Evolutionary conservation across 306 rosid genomes (phyloP), one percentile per base, ranked within the genome.

Genomic region (Trifolium repens): DNA sequence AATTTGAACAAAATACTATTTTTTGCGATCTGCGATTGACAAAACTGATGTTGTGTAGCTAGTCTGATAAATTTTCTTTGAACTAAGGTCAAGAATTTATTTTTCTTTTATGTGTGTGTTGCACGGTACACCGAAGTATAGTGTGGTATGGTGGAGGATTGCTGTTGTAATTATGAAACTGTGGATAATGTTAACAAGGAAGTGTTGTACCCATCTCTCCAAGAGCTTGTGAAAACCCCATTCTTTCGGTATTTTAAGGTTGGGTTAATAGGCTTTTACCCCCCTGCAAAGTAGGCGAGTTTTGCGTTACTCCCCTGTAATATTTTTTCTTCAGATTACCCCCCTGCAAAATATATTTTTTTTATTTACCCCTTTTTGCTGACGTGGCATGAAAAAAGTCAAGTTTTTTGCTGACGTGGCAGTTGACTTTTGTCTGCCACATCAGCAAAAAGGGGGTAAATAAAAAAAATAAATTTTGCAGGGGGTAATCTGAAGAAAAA

Each of bases 151-250:
- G 86, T 88, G 43, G 92, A 90, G 83, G 96, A 90, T 62, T 90
- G 92, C 54, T 88, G 92, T 78, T 88, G 92, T 83, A 88, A 86
- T 75, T 90, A 90, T 75, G 92, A 88, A 71, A 86, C 92, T 0
- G 88, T 88, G 53, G 84, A 90, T n/a, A 84, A 60, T 40, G 72
- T 88, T 65, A 90, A 90, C 19, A 46, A 59, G 68, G 88, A 86
- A 74, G 86, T 88, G 68, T 78, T 90, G 78, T 8, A 84, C 14
- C 91, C 96, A 19, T 77, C 83, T 10, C 92, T 88, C 4, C 90
- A 84, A 52, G 88, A 90, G 78, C 86, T 84, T 49, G 92, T 90
- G 76, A 82, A 79, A 50, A 88, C 89, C 30, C 85, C 90, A 2
- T 90, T 88, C 78, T 83, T 90, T 60, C 82, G 90, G 35, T 90